A percentile compares a stretch with the other conserved stretches of the same genome.
Evolutionary conservation across 257 asterid species (phyloP).

Genomic region (Solanum bulbocastanum): DNA sequence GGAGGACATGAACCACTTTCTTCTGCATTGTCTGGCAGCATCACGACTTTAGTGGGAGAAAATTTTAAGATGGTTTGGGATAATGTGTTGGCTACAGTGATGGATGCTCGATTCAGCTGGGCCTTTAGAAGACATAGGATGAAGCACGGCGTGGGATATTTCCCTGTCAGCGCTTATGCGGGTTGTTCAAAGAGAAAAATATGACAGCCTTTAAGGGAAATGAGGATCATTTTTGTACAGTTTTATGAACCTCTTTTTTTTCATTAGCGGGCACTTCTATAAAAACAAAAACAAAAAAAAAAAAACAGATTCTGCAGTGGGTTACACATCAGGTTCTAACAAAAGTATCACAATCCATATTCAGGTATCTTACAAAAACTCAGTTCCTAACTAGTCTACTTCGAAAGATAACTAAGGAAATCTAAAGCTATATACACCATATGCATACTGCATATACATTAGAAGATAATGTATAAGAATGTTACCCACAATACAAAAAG

Average conservation of each 20-base stretch:
- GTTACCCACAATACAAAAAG: background rate
- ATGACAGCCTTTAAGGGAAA: background rate
- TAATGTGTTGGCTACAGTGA: background rate
- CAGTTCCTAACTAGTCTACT: background rate
- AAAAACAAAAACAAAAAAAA: background rate
- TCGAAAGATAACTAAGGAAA: background rate
- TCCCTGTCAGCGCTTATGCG: background rate
- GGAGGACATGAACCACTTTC: background rate
- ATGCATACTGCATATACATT: background rate
- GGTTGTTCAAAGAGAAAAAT: background rate
- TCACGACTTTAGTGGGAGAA: background rate
- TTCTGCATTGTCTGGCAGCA: background rate
- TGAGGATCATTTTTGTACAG: background rate
- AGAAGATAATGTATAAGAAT: background rate
- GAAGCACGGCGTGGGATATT: background rate
- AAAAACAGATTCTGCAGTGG: background rate
- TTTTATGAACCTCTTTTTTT: background rate
- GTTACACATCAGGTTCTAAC: background rate
- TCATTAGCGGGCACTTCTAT: background rate
- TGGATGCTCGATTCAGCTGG: background rate
- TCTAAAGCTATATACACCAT: background rate
- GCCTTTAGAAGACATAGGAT: background rate
- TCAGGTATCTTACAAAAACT: background rate
- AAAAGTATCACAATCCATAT: background rate
- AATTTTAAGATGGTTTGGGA: background rate